Base-by-base conservation (phyloP, 768 basidiomycete genomes). In the Podaxis carcinomalis region DNA sequence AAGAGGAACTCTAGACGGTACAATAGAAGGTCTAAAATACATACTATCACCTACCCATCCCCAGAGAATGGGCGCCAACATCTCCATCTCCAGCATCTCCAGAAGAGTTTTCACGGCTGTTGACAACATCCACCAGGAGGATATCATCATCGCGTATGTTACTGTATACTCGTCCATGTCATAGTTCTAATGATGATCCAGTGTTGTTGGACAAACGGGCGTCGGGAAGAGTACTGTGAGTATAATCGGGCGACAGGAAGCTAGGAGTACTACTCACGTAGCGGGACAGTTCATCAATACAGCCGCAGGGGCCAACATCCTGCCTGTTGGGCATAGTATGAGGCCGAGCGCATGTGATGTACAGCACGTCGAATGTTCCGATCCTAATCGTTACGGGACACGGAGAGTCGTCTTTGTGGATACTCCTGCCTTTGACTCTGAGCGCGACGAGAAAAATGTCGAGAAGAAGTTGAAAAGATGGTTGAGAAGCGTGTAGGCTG, bases 231-330 rank as follows among this genome's bases (percentile, higher is more conserved):
- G 59, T 42, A 49, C 59, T 21, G 59, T 61, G 44, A 55, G 59
- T 14, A 25, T 21, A n/a, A 23, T 50, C 11, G 5, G 21, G 5
- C 1, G 23, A 11, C 14, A 5, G 13, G 19, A 13, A 19, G 19
- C 19, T 21, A 9, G 10, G 7, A n/a, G 13, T 14, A 28, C 23
- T 16, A 37, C 59, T 61, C 27, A 61, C 10, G 9, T 9, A 28
- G n/a, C 10, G 13, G 14, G 23, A 13, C 39, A 65, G 64, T 65
- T 65, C 46, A 65, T 65, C 27, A 65, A 65, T 42, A 57, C 46
- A 40, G 64, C 55, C 11, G 53, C 59, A 3, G 56, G 56, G 4
- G 23, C 36, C 3, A 27, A 58, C 7, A 59, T 60, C 35, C 35
- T 65, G 5, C 23, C 40, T 9, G 51, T 61, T 42, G 42, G 44